phyloP scores from a whole-genome alignment of 495 filamentous ascomycete genomes.

The Xylaria bambusicola region DNA sequence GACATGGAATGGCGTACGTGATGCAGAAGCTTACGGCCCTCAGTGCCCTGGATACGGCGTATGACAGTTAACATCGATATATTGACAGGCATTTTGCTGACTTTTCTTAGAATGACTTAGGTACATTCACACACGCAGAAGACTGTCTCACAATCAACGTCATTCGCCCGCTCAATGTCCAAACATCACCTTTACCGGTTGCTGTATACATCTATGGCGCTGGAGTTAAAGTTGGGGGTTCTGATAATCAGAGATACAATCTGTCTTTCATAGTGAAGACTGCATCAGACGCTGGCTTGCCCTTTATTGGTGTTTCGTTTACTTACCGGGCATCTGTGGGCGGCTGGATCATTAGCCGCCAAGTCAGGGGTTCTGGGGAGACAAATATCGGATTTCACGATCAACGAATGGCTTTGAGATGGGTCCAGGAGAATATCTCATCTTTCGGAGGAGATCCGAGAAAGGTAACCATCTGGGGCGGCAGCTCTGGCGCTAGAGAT shows the following conservation, averaged over 20 bases:
- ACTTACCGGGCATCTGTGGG: neutral
- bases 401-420: constrained; percentile 37
- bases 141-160: constrained; percentile 8
- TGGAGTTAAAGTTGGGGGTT: constrained; percentile 53
- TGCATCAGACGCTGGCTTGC: neutral
- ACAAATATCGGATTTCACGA: constrained; percentile 22
- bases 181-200: constrained; percentile 33
- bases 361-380: neutral
- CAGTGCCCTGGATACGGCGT: too few relatives aligned
- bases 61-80: too few relatives aligned
- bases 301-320: neutral
- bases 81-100: too few relatives aligned
- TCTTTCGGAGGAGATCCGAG: constrained; percentile 42
- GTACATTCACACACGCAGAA: neutral
- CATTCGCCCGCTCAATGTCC: neutral
- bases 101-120: too few relatives aligned
- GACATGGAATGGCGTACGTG: too few relatives aligned
- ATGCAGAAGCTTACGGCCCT: too few relatives aligned
- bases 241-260: constrained; percentile 53
- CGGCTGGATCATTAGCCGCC: neutral
- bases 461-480: constrained; percentile 48
- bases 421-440: constrained; percentile 53
- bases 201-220: constrained; percentile 64
- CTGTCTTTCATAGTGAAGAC: constrained; percentile 19
- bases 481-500: constrained; percentile 34